Percentiles rank a stretch among this genome's conserved stretches.
These are phyloP conservation scores for Teratosphaeria viscida DNA, from an alignment of 2,329 filamentous ascomycete species.

Conservation along the genomic window DNA sequence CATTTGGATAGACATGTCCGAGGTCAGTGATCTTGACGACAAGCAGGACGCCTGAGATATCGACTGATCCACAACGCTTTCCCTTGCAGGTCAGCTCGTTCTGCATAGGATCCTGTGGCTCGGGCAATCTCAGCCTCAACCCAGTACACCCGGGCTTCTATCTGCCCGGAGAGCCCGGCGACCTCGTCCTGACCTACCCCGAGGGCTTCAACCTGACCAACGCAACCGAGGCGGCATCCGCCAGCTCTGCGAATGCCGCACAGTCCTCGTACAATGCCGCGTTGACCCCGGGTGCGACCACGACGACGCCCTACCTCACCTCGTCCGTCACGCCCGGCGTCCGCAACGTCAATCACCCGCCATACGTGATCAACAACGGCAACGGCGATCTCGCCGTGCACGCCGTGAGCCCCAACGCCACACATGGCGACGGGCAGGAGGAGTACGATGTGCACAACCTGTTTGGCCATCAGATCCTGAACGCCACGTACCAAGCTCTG, in stretches of 20 bases:
- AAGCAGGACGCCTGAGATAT: background rate
- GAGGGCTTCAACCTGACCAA: constrained; percentile 20
- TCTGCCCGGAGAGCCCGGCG: constrained; percentile 55
- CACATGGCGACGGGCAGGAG: constrained; percentile 43
- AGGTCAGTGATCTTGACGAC: constrained; percentile 28
- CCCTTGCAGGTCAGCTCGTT: constrained; percentile 37
- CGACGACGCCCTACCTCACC: constrained; percentile 29
- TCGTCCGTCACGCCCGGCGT: constrained; percentile 52
- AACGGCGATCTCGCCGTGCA: constrained; percentile 63
- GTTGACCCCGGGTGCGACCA: constrained; percentile 14
- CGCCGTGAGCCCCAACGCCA: constrained; percentile 66
- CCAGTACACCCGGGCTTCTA: constrained; percentile 56
- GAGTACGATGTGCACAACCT: constrained; percentile 82
- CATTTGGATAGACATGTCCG: constrained; percentile 53
- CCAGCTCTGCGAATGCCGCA: constrained; percentile 9
- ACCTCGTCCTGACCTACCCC: constrained; percentile 40
- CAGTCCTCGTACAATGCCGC: constrained; percentile 14
- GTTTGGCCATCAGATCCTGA: constrained; percentile 40
- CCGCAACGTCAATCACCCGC: constrained; percentile 61
- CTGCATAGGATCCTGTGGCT: constrained; percentile 64
- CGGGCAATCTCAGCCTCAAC: constrained; percentile 52
- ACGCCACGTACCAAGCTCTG: constrained; percentile 50
- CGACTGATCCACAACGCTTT: background rate
- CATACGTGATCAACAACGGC: constrained; percentile 65
- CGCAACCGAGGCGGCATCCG: constrained; percentile 18